A percentile compares a stretch with the other conserved stretches of the same genome.
Conservation (phyloP, 495 filamentous ascomycete genomes). For the Wilcoxina mikolae region DNA sequence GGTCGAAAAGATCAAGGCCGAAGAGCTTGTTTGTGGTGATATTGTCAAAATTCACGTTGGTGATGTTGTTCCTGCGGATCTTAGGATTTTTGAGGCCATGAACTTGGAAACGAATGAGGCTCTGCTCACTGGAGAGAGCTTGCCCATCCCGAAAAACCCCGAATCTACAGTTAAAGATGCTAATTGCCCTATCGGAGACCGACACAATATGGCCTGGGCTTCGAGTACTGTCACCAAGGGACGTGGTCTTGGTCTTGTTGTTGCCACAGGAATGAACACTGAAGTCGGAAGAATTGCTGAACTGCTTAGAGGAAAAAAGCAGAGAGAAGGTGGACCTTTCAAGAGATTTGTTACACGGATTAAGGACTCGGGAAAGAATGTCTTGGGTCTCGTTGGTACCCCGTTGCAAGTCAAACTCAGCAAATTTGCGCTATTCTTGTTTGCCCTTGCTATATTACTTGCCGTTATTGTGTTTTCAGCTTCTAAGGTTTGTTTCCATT, state of each 20-base stretch:
- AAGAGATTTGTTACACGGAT: slow-evolving; percentile 27
- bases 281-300: slow-evolving; percentile 58
- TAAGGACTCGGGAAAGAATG: slow-evolving; percentile 31
- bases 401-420: slow-evolving; percentile 54
- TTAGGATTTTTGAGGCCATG: slow-evolving; percentile 49
- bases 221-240: slow-evolving; percentile 60
- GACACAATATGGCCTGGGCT: slow-evolving; percentile 55
- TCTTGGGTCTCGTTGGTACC: slow-evolving; percentile 54
- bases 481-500: slow-evolving; percentile 30
- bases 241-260: slow-evolving; percentile 51
- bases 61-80: slow-evolving; percentile 57
- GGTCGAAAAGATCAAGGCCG: slow-evolving; percentile 43
- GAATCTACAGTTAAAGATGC: slow-evolving; percentile 29
- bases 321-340: slow-evolving; percentile 21
- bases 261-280: slow-evolving; percentile 55
- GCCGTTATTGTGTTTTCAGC: slow-evolving; percentile 53
- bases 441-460: slow-evolving; percentile 53
- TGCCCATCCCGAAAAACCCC: slow-evolving; percentile 50
- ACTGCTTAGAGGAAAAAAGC: slow-evolving; percentile 38
- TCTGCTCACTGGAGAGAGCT: slow-evolving; percentile 59
- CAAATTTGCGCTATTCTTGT: slow-evolving; percentile 54
- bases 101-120: slow-evolving; percentile 65
- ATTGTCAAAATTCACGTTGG: slow-evolving; percentile 54
- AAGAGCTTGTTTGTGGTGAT: slow-evolving; percentile 53
- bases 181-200: slow-evolving; percentile 42